phyloP scores from a whole-genome alignment of 225 moss, liverwort and hornwort species.

The Pseudisothecium myosuroides region DNA sequence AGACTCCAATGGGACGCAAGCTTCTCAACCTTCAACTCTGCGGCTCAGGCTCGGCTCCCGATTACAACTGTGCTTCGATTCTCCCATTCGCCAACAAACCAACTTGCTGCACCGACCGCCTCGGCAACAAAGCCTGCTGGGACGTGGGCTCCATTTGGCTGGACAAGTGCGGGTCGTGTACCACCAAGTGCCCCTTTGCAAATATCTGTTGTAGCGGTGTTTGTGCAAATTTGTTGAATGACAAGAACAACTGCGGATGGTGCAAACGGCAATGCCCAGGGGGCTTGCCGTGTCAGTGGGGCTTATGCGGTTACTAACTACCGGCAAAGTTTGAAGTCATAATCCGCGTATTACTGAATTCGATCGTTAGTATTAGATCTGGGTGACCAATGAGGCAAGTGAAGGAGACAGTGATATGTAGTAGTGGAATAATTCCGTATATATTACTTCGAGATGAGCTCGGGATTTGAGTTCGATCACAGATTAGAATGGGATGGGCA shows the following conservation, averaged over 20 bases:
- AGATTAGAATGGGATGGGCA: neutral
- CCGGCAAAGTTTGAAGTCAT: neutral
- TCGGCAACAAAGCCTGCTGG: neutral
- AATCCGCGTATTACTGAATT: neutral
- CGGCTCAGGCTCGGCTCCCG: neutral
- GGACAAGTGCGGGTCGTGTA: slow-evolving; percentile 3
- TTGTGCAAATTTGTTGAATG: neutral
- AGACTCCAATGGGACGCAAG: neutral
- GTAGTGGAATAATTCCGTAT: neutral
- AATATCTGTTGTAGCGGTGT: neutral
- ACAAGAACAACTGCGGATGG: neutral
- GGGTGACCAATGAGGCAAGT: neutral
- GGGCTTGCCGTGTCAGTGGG: neutral
- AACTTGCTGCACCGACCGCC: neutral
- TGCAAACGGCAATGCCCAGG: neutral
- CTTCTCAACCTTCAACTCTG: neutral
- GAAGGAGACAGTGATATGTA: neutral
- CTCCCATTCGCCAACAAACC: neutral
- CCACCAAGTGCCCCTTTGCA: neutral
- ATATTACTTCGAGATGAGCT: neutral
- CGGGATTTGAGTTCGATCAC: neutral
- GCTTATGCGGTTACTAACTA: neutral
- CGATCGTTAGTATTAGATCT: neutral
- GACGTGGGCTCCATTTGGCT: neutral
- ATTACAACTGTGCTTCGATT: neutral